Evolutionary conservation across 495 filamentous ascomycete genomes (phyloP).

Genomic region (Hypoxylon fuscum): DNA sequence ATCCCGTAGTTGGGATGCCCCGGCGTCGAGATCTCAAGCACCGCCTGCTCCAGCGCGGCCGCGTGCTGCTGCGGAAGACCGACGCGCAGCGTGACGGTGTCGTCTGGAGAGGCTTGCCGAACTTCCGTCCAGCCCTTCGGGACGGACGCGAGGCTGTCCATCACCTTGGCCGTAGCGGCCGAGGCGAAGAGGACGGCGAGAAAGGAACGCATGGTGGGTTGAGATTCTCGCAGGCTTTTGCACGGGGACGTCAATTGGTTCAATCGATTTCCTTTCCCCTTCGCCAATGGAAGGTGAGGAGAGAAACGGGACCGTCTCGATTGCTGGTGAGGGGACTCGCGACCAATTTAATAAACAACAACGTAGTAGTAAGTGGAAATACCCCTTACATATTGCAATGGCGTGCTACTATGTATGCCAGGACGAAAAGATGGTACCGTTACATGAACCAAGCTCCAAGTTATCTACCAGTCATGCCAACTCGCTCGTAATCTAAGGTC

Average conservation of each 20-base stretch:
- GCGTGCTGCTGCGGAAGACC: constrained; percentile 59
- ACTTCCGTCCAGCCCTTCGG: constrained; percentile 58
- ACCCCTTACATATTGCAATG: constrained; percentile 35
- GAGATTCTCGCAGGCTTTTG: constrained; percentile 6
- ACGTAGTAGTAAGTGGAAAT: constrained; percentile 16
- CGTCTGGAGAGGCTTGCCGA: constrained; percentile 42
- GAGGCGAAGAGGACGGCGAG: constrained; percentile 46
- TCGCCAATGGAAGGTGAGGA: constrained; percentile 28
- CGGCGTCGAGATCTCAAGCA: constrained; percentile 61
- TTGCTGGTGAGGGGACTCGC: constrained; percentile 16
- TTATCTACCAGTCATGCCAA: constrained; percentile 19
- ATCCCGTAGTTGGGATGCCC: constrained; percentile 59
- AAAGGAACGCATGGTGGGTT: constrained; percentile 41
- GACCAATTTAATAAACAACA: constrained; percentile 35
- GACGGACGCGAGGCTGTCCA: constrained; percentile 54
- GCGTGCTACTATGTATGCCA: constrained; percentile 16
- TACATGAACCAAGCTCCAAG: constrained; percentile 17
- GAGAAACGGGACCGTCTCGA: constrained; percentile 1
- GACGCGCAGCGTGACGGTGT: constrained; percentile 51
- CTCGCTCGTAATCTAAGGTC: constrained; percentile 29
- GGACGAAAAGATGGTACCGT: constrained; percentile 21
- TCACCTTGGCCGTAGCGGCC: constrained; percentile 58
- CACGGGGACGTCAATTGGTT: constrained; percentile 2
- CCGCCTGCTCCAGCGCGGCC: constrained; percentile 57
- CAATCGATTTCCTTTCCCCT: constrained; percentile 15